Conservation (phyloP, 179 eudicot species). For the Drosera spatulata region DNA sequence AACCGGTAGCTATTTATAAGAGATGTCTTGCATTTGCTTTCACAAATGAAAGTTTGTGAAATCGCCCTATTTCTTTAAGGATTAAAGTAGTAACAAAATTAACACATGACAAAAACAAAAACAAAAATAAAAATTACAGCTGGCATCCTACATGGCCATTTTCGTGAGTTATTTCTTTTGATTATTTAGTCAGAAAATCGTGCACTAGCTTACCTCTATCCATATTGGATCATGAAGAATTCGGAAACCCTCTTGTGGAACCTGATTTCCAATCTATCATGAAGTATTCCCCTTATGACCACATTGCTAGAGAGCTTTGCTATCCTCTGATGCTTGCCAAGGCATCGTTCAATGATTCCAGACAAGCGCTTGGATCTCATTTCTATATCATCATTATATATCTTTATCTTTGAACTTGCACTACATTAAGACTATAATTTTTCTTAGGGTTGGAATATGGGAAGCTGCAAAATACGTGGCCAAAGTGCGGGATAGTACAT, state of each 20-base stretch:
- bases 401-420: too few species aligned
- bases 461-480: slow-evolving; percentile 99
- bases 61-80: too few species aligned
- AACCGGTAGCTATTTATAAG: too few species aligned
- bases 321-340: slow-evolving; percentile 81
- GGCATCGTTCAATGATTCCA: slow-evolving; percentile 76
- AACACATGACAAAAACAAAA: too few species aligned
- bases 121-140: too few species aligned
- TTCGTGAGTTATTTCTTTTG: too few species aligned
- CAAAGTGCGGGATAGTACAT: slow-evolving; percentile 59
- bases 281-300: slow-evolving; percentile 82
- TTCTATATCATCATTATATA: background rate
- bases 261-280: slow-evolving; percentile 41
- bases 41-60: too few species aligned
- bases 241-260: slow-evolving; percentile 69
- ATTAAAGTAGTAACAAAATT: too few species aligned
- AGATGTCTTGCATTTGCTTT: too few species aligned
- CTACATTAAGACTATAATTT: background rate
- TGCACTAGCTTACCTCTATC: too few species aligned
- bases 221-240: slow-evolving; percentile 95
- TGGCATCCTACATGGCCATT: too few species aligned
- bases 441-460: slow-evolving; percentile 87
- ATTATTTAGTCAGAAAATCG: too few species aligned
- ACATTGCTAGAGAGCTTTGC: slow-evolving; percentile 48
- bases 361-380: slow-evolving; percentile 25